These are phyloP conservation scores for Fraxinus nigra DNA, from an alignment of 305 asterid genomes.

Conservation along the genomic window DNA sequence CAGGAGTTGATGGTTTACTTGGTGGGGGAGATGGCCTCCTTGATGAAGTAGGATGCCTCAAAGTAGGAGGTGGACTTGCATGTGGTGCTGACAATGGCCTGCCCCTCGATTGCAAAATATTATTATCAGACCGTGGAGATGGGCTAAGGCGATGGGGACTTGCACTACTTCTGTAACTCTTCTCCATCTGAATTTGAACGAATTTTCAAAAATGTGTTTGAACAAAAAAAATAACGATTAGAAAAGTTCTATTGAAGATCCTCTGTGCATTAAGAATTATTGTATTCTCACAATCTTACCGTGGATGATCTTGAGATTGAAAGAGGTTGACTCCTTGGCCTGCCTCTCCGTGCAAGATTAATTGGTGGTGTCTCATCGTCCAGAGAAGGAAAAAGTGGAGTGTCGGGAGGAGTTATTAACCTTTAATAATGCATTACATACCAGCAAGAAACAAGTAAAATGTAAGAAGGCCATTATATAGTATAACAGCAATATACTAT, in stretches of 20 bases:
- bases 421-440: constrained; percentile 40
- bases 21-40: constrained; percentile 79
- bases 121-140: constrained; percentile 66
- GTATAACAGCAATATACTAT: neutral
- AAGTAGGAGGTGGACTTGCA: constrained; percentile 74
- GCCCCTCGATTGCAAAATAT: constrained; percentile 62
- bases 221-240: constrained; percentile 12
- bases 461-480: constrained; percentile 15
- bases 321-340: constrained; percentile 88
- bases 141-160: constrained; percentile 90
- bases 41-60: constrained; percentile 53
- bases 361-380: constrained; percentile 68
- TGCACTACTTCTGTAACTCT: constrained; percentile 74
- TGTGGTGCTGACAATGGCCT: constrained; percentile 61
- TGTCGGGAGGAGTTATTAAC: constrained; percentile 98
- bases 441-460: constrained; percentile 29
- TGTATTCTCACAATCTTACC: constrained; percentile 40
- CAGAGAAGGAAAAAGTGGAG: constrained; percentile 89
- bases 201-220: constrained; percentile 14
- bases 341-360: constrained; percentile 67
- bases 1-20: constrained; percentile 55
- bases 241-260: neutral
- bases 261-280: neutral
- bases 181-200: constrained; percentile 69
- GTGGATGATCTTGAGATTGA: constrained; percentile 81